Percentiles rank a stretch among this genome's conserved stretches.
These are phyloP conservation scores for Kwoniella sp. DNA, from an alignment of 768 basidiomycete species.

Conservation along the genomic window DNA sequence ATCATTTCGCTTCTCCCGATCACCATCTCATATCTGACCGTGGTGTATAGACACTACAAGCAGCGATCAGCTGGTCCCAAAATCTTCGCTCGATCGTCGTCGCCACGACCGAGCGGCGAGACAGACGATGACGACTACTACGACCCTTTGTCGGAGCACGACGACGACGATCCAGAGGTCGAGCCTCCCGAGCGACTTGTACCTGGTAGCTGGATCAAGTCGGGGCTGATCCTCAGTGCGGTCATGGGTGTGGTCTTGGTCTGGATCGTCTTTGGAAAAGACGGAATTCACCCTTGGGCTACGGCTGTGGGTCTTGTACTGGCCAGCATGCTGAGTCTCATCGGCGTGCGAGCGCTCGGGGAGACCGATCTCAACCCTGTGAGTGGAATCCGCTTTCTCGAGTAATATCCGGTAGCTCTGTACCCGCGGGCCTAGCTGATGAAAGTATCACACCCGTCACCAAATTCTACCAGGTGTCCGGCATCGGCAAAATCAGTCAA, in stretches of 20 bases:
- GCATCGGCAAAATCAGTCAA: slow-evolving; percentile 92
- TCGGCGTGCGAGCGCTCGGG: slow-evolving; percentile 91
- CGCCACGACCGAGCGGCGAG: slow-evolving; percentile 23
- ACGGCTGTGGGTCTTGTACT: slow-evolving; percentile 79
- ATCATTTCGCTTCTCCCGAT: slow-evolving; percentile 83
- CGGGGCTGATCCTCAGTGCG: slow-evolving; percentile 68
- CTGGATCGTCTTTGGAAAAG: slow-evolving; percentile 83
- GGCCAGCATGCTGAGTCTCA: slow-evolving; percentile 79
- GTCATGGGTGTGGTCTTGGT: slow-evolving; percentile 74
- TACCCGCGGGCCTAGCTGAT: too few relatives aligned
- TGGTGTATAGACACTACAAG: slow-evolving; percentile 31
- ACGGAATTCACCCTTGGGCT: slow-evolving; percentile 95
- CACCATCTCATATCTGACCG: slow-evolving; percentile 59
- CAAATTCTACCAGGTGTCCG: too few relatives aligned
- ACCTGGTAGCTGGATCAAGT: slow-evolving; percentile 73
- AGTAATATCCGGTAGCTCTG: background rate
- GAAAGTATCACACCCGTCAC: too few relatives aligned
- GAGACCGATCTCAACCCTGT: slow-evolving; percentile 79
- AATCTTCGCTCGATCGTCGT: slow-evolving; percentile 35
- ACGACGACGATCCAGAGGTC: slow-evolving; percentile 71
- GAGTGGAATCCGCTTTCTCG: slow-evolving; percentile 6
- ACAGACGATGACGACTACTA: slow-evolving; percentile 48
- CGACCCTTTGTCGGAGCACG: slow-evolving; percentile 35
- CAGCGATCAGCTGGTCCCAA: slow-evolving; percentile 33
- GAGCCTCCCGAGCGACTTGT: slow-evolving; percentile 71